A percentile compares a stretch with the other conserved stretches of the same genome.
These are phyloP conservation scores for Globisporangium parvum DNA, from an alignment of 352 stramenopile genomes.

Conservation along the genomic window DNA sequence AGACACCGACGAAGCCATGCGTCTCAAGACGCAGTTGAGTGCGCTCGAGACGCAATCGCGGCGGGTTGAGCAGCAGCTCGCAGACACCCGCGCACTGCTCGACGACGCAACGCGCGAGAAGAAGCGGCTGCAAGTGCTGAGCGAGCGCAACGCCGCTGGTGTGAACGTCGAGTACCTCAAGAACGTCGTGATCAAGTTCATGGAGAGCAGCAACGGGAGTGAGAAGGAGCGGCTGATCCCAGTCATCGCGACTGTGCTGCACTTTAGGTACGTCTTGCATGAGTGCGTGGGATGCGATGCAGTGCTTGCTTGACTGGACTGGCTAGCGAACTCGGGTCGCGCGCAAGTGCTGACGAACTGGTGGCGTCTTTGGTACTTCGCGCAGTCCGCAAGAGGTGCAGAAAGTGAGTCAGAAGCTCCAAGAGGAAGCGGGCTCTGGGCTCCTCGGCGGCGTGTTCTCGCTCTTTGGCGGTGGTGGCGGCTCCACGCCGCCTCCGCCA, in stretches of 20 bases:
- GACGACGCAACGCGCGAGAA: conserved; percentile 54
- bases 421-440: conserved; percentile 28
- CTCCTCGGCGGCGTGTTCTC: conserved; percentile 72
- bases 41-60: conserved; percentile 37
- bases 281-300: no score
- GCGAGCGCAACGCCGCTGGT: conserved; percentile 26
- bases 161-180: conserved; percentile 83
- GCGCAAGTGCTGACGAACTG: neutral
- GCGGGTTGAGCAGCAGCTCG: conserved; percentile 46
- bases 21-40: conserved; percentile 37
- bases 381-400: conserved; percentile 56
- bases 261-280: conserved; percentile 34
- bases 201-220: conserved; percentile 59
- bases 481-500: conserved; percentile 22
- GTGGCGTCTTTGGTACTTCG: neutral
- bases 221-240: conserved; percentile 78
- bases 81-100: conserved; percentile 42
- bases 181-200: conserved; percentile 85
- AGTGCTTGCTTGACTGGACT: neutral
- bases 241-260: conserved; percentile 66
- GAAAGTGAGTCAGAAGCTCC: conserved; percentile 39
- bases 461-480: conserved; percentile 41
- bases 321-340: neutral
- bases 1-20: conserved; percentile 29
- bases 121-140: conserved; percentile 44